Percentiles rank a stretch among this genome's conserved stretches.
Conservation (phyloP, 2,329 filamentous ascomycete species). For the Leptographium galeiforme region DNA sequence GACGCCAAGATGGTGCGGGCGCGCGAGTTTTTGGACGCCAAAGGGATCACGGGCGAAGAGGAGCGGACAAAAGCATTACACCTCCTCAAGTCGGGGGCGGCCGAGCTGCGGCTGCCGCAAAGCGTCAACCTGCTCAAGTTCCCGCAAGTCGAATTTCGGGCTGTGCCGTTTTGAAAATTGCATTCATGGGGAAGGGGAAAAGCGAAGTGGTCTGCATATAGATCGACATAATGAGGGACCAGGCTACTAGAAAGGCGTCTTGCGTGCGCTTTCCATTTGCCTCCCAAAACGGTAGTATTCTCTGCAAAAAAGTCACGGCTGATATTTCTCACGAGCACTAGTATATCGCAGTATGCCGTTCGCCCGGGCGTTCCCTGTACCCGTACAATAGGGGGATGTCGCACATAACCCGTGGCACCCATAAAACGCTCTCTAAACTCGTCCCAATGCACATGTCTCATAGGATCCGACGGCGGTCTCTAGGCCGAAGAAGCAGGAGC, state of each 20-base stretch:
- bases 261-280: too few relatives aligned
- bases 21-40: constrained; percentile 14
- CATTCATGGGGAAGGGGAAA: not conserved
- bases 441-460: too few relatives aligned
- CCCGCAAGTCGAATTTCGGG: constrained; percentile 52
- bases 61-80: constrained; percentile 45
- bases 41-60: constrained; percentile 16
- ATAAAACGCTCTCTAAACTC: too few relatives aligned
- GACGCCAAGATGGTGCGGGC: constrained; percentile 32
- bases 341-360: too few relatives aligned
- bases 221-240: not conserved
- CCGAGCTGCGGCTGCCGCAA: constrained; percentile 72
- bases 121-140: constrained; percentile 55
- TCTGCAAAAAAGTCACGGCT: too few relatives aligned
- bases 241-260: not conserved
- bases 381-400: too few relatives aligned
- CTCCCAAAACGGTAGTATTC: too few relatives aligned
- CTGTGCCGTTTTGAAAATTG: constrained; percentile 31
- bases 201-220: not conserved
- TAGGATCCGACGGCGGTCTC: too few relatives aligned
- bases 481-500: not conserved
- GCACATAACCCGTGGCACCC: too few relatives aligned
- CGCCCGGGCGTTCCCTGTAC: too few relatives aligned
- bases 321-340: too few relatives aligned
- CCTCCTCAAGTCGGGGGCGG: constrained; percentile 65